Evolutionary conservation across 805 yeast genomes (phyloP), one percentile per base, ranked within the genome.

Genomic region (Kazachstania bromeliacearum): DNA sequence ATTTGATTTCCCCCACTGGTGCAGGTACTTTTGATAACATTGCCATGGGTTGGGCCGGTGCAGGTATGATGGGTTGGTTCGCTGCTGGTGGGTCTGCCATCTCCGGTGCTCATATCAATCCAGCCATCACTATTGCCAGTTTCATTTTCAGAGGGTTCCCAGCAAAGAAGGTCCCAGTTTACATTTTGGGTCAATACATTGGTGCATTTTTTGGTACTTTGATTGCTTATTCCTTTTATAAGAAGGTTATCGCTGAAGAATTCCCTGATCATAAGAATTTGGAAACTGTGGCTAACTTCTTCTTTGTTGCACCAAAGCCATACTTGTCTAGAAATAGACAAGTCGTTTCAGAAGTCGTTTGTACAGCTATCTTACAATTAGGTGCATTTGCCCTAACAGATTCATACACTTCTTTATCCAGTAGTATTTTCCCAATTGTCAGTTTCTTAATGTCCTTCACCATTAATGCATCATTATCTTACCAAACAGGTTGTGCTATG

Each of bases 51-150:
- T 71, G 76, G 76, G 77, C 74, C 28, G 57, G 68, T 33, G 77
- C 72, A 2, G 73, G 67, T 25, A 66, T 68, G 49, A 48, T 70
- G 48, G 77, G 76, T 33, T 69, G 68, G 45, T 57, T 62, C 35
- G 55, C 62, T 9, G 63, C 73, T 27, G 74, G 74, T 40, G 77
- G 77, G 43, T 50, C 58, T 41, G 58, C 62, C 6, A 59, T 70
- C 37, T 69, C 75, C 25, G 77, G 75, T 47, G 77, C 71, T n/a
- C 77, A 71, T 49, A 47, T 71, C 41, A 71, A 72, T 52, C 75
- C 77, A 4, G 70, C 73, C 39, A 64, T 71, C 26, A 70, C 77
- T 2, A 32, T 72, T 12, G 49, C 66, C 7, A 60, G 66, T 45
- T 71, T 71, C 38, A 47, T 67, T 8, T 71, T 57, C 47, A 64